Evolutionary conservation across 306 rosid species (phyloP).

Genomic region (Mucuna pruriens): DNA sequence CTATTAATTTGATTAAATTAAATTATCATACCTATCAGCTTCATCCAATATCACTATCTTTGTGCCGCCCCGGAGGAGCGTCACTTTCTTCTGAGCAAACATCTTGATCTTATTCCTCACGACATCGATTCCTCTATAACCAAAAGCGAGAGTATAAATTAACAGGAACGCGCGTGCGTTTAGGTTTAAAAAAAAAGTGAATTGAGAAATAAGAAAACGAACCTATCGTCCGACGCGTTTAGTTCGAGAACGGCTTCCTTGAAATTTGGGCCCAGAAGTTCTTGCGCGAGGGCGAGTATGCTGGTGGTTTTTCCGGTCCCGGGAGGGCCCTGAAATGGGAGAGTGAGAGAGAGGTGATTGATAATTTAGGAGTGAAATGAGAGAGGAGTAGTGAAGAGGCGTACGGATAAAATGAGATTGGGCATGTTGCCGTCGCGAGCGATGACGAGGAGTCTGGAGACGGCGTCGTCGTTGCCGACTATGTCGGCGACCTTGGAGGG

Average conservation of each 20-base stretch:
- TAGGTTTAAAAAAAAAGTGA: neutral
- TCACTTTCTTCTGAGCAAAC: slow-evolving; percentile 96
- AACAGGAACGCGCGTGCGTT: neutral
- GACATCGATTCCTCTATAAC: slow-evolving; percentile 87
- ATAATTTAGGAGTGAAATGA: neutral
- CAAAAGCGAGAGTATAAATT: neutral
- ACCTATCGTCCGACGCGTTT: slow-evolving; percentile 96
- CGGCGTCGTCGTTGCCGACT: slow-evolving; percentile 91
- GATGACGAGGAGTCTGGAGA: slow-evolving; percentile 87
- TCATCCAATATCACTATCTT: slow-evolving; percentile 89
- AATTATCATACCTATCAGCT: slow-evolving; percentile 80
- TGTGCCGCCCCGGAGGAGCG: slow-evolving; percentile 87
- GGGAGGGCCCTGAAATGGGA: slow-evolving; percentile 79
- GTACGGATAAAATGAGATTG: slow-evolving; percentile 76
- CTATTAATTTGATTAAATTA: neutral
- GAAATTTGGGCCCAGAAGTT: slow-evolving; percentile 80
- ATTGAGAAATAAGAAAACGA: neutral
- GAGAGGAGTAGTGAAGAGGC: neutral
- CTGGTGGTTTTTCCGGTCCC: slow-evolving; percentile 97
- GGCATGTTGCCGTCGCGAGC: slow-evolving; percentile 99
- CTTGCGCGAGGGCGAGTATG: slow-evolving; percentile 90
- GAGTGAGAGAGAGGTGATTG: neutral
- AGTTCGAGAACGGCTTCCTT: slow-evolving; percentile 94
- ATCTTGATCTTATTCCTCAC: slow-evolving; percentile 97
- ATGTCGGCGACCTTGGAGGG: slow-evolving; percentile 82